Conservation (phyloP, 2,329 filamentous ascomycete genomes). For the Cladosporium austrohemisphaericum region DNA sequence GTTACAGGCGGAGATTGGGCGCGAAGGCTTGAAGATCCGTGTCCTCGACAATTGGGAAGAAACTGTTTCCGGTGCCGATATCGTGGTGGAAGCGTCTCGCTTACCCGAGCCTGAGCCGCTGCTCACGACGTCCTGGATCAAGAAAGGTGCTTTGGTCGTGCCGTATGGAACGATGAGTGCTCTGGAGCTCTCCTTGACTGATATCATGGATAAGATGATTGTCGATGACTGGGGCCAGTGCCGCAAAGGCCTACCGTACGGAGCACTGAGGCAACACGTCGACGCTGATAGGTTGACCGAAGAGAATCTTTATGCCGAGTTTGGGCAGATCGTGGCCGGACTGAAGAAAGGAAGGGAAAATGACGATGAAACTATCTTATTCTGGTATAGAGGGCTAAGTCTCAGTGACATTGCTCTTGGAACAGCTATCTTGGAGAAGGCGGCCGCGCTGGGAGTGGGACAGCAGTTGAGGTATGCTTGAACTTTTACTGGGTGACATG, state of each 20-base stretch:
- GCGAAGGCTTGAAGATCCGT: no score
- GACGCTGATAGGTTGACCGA: neutral
- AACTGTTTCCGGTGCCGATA: no score
- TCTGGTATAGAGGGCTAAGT: no score
- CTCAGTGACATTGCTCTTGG: no score
- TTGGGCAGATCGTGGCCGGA: neutral
- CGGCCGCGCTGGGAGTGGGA: no score
- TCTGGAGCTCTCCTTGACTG: neutral
- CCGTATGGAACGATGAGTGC: neutral
- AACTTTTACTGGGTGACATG: no score
- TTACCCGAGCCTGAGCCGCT: no score
- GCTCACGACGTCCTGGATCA: slow-evolving; percentile 1
- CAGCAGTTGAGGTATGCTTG: no score
- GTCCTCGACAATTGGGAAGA: no score
- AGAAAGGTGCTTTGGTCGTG: neutral
- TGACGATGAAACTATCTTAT: neutral
- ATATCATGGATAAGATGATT: neutral
- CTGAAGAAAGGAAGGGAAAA: neutral
- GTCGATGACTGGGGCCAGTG: slow-evolving; percentile 2
- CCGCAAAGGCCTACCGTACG: neutral
- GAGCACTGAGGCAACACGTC: neutral
- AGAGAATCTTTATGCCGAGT: neutral
- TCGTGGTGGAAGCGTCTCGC: no score
- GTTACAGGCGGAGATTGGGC: no score
- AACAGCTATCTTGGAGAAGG: no score